phyloP scores from a whole-genome alignment of 129 eudicot genomes.

The Flaveria bidentis region DNA sequence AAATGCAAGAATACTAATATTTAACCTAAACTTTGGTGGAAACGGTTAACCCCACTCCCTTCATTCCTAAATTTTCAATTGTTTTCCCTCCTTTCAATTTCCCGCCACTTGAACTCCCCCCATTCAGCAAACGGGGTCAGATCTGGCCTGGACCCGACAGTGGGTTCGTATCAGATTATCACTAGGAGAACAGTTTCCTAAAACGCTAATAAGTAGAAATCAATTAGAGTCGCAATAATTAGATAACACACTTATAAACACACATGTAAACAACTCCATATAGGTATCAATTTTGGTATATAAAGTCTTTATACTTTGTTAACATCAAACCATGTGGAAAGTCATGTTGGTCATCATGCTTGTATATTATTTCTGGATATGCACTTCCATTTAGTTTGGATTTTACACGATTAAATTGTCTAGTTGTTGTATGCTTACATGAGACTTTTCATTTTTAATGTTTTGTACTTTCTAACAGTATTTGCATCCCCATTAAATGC shows the following conservation, averaged over 20 bases:
- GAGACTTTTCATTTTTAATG: not conserved
- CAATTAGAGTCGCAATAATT: not conserved
- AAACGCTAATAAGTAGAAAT: not conserved
- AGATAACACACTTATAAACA: not conserved
- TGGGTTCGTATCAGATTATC: too few species aligned
- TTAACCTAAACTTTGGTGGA: too few species aligned
- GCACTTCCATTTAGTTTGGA: slow-evolving; percentile 14
- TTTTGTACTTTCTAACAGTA: not conserved
- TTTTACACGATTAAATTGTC: not conserved
- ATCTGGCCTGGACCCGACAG: too few species aligned
- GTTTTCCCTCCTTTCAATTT: too few species aligned
- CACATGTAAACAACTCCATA: not conserved
- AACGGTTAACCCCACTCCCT: too few species aligned
- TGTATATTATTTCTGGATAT: not conserved
- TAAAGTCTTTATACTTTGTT: not conserved
- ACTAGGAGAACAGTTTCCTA: not conserved
- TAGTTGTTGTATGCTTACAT: not conserved
- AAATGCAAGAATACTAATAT: too few species aligned
- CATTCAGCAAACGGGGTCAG: too few species aligned
- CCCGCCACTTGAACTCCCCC: too few species aligned
- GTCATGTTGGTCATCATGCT: not conserved
- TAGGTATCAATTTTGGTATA: not conserved
- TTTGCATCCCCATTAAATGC: not conserved
- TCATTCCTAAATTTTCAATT: too few species aligned
- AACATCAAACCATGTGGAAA: not conserved